Evolutionary conservation across 78 protist species (phyloP), one percentile per base, ranked within the genome.

Genomic region (Pelomyxa schiedti): DNA sequence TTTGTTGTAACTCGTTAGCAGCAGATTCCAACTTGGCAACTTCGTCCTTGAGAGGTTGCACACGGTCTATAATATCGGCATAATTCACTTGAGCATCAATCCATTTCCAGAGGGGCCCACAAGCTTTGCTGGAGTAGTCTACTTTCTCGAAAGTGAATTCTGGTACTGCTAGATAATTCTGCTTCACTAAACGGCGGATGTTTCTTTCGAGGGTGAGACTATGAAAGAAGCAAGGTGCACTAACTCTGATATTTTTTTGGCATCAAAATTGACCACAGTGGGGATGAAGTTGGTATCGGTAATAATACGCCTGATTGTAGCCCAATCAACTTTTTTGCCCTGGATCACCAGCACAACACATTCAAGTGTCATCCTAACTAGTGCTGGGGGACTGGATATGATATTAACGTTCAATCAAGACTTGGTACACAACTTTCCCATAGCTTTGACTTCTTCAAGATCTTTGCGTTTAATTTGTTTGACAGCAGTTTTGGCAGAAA

Each of bases 91-190:
- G 94, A 0, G 96, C 93, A 8, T 16, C 3, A 8, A 86, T 87
- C 99, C 97, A 96, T 74, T 91, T 82, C 58, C 85, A 85, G 32
- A 96, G 77, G 9, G 99, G 97, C n/a, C 99, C 99, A 52, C 91
- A 81, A n/a, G 97, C 97, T 42, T 83, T 76, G 29, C 83, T 72
- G 4, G 96, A 90, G 4, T 83, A 24, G 72, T 89, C 72, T 47
- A 86, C 89, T 5, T 24, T 47, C 70, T 90, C 96, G 41, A 30
- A 82, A n/a, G 74, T 82, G 77, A 83, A 90, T 39, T 74, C 67
- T 26, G 82, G 80, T 37, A 91, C 81, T 37, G 64, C 16, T 41
- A 90, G 2, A 82, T 82, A 92, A 39, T 65, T 43, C 73, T 76
- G 83, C 43, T 63, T 39, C 38, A 92, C 65, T 0, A 41, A 28